phyloP scores from a whole-genome alignment of 2,329 filamentous ascomycete species.

The Alternaria sp. region DNA sequence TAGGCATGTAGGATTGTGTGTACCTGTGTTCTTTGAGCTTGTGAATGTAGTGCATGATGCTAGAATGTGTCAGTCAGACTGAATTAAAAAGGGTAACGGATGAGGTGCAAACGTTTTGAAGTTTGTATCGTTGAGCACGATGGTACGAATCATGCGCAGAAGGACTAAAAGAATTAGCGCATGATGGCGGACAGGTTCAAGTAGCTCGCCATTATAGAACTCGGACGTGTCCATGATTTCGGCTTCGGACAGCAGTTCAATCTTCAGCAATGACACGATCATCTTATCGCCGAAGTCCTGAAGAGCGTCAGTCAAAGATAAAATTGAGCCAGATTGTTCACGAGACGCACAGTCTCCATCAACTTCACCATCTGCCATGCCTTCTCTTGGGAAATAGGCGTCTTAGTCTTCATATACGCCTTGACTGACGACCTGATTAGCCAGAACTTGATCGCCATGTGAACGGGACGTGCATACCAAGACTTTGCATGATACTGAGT shows the following conservation, averaged over 20 bases:
- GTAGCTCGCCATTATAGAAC: conserved; percentile 49
- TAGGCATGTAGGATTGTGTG: not conserved
- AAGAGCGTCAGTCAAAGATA: not conserved
- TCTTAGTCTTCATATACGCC: conserved; percentile 58
- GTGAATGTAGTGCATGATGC: conserved; percentile 70
- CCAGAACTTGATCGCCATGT: no score
- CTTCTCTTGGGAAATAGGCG: conserved; percentile 54
- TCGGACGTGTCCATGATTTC: conserved; percentile 44
- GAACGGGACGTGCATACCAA: conserved; percentile 36
- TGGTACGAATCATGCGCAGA: conserved; percentile 64
- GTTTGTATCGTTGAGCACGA: conserved; percentile 66
- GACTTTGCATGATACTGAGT: conserved; percentile 67
- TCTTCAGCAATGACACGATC: conserved; percentile 69
- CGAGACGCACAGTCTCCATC: conserved; percentile 59
- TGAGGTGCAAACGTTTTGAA: conserved; percentile 61
- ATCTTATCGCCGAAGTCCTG: conserved; percentile 68
- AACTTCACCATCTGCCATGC: conserved; percentile 64
- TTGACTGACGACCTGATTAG: conserved; percentile 56
- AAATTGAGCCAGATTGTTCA: no score
- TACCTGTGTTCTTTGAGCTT: conserved; percentile 60
- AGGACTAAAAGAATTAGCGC: conserved; percentile 55
- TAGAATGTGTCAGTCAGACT: conserved; percentile 17
- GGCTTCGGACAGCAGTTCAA: conserved; percentile 68
- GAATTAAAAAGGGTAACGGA: not conserved
- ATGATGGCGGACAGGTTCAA: not conserved